phyloP scores from a whole-genome alignment of 345 rosid genomes.

The Conringia planisiliqua region DNA sequence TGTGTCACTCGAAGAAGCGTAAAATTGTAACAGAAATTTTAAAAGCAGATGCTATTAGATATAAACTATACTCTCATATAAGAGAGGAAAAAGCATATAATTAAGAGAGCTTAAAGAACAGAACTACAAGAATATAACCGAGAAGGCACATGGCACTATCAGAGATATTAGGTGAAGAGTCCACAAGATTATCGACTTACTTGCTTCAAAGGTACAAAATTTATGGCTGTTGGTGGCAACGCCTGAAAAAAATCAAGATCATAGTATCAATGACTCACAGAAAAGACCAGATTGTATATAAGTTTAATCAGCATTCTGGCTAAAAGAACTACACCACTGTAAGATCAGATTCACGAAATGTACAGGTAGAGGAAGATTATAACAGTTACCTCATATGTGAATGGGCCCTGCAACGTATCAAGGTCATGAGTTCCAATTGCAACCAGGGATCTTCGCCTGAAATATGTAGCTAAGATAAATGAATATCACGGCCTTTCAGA shows the following conservation, averaged over 20 bases:
- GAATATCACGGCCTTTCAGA: not conserved
- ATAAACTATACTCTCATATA: too few relatives aligned
- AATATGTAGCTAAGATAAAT: not conserved
- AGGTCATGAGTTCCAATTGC: conserved; percentile 98
- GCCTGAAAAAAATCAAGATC: conserved; percentile 4
- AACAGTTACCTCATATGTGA: conserved; percentile 76
- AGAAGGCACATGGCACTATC: not conserved
- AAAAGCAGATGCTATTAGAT: not conserved
- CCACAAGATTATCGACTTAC: not conserved
- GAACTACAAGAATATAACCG: not conserved
- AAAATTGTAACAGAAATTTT: not conserved
- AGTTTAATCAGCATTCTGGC: not conserved
- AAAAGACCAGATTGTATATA: too few relatives aligned
- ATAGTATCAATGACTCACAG: too few relatives aligned
- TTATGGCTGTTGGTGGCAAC: not conserved
- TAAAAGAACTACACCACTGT: not conserved
- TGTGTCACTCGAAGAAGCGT: not conserved
- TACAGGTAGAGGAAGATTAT: not conserved
- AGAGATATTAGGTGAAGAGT: too few relatives aligned
- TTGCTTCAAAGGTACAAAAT: conserved; percentile 16
- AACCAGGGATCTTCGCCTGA: conserved; percentile 79
- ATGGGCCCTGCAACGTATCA: conserved; percentile 82
- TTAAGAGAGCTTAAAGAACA: too few relatives aligned
- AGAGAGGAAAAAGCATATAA: too few relatives aligned
- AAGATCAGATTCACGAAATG: not conserved